Base-by-base conservation (phyloP, 345 rosid species). In the Rhodamnia argentea region DNA sequence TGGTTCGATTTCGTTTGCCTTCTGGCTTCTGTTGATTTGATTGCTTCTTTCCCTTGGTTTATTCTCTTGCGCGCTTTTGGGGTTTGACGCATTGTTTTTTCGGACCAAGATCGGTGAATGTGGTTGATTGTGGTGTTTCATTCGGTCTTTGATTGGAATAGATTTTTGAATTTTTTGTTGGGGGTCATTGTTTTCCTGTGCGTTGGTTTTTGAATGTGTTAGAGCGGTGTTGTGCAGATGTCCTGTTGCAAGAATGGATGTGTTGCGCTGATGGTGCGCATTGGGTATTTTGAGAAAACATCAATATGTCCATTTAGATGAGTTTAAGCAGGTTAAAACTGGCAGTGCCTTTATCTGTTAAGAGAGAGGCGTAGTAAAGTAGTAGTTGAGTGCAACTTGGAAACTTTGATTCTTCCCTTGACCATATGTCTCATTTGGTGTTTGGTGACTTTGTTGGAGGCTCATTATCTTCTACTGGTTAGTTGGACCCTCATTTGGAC, bases 1-100 rank as follows among this genome's bases (percentile, higher is more conserved):
- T 94, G 99, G 99, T 96, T 15, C 56, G 13, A 22, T 59, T 22
- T 27, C n/a, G 64, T 52, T 59, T 29, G 23, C 12, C 52, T 40
- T 24, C 51, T 24, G 20, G 51, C 74, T 83, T 83, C 55, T 18
- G 15, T 26, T 51, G 40, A 12, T 84, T 27, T 37, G 16, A 20
- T 82, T 82, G 56, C 82, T 32, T 24, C 32, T 22, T 13, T 16
- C 13, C 18, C 20, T 14, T 20, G 18, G 5, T 13, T 52, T 16
- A 52, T 15, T 5, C 18, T 52, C 6, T 52, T 7, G 55, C 16
- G 55, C 22, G n/a, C 20, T 57, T 26, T 50, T 62, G 10, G 26
- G 40, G 24, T 42, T 42, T 70, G 51, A 60, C 29, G n/a, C 58
- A 10, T 29, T 52, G 4, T 52, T 18, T 74, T 37, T 16, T 62